A percentile compares a stretch with the other conserved stretches of the same genome.
Evolutionary conservation across 495 filamentous ascomycete species (phyloP).

Genomic region (Daldinia childiae): DNA sequence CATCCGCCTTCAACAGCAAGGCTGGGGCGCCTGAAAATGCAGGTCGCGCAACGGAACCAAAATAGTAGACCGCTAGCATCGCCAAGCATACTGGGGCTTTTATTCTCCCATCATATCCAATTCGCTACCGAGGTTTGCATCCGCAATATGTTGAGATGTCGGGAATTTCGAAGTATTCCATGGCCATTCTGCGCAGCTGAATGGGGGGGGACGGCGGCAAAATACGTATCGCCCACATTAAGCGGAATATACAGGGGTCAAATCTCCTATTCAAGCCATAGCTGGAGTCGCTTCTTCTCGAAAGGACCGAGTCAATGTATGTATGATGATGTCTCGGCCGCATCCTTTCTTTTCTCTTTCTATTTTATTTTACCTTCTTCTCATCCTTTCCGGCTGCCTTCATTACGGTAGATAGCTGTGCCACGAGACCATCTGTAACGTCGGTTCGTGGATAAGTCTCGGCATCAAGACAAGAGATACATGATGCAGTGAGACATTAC

Average conservation of each 20-base stretch:
- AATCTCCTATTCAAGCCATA: slow-evolving; percentile 31
- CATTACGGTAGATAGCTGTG: slow-evolving; percentile 35
- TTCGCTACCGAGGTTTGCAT: slow-evolving; percentile 37
- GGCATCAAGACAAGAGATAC: slow-evolving; percentile 36
- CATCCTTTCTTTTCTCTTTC: slow-evolving; percentile 26
- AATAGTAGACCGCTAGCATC: slow-evolving; percentile 38
- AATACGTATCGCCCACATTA: slow-evolving; percentile 46
- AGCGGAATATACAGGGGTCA: slow-evolving; percentile 39
- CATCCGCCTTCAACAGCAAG: slow-evolving; percentile 32
- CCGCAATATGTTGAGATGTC: slow-evolving; percentile 38
- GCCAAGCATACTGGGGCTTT: slow-evolving; percentile 36
- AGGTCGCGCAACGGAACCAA: slow-evolving; percentile 25
- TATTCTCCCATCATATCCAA: slow-evolving; percentile 38
- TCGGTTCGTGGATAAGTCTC: slow-evolving; percentile 41
- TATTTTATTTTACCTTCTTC: slow-evolving; percentile 1
- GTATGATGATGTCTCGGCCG: slow-evolving; percentile 45
- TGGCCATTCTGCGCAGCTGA: slow-evolving; percentile 39
- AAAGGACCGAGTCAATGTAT: slow-evolving; percentile 44
- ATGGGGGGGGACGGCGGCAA: slow-evolving; percentile 43
- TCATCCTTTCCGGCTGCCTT: slow-evolving; percentile 18
- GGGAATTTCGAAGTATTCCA: slow-evolving; percentile 36
- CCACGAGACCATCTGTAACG: slow-evolving; percentile 42
- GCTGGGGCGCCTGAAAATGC: slow-evolving; percentile 31
- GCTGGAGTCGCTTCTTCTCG: slow-evolving; percentile 29
- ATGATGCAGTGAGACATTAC: slow-evolving; percentile 44